Conservation (phyloP, 2,329 filamentous ascomycete genomes). For the Epichloe hybrida region DNA sequence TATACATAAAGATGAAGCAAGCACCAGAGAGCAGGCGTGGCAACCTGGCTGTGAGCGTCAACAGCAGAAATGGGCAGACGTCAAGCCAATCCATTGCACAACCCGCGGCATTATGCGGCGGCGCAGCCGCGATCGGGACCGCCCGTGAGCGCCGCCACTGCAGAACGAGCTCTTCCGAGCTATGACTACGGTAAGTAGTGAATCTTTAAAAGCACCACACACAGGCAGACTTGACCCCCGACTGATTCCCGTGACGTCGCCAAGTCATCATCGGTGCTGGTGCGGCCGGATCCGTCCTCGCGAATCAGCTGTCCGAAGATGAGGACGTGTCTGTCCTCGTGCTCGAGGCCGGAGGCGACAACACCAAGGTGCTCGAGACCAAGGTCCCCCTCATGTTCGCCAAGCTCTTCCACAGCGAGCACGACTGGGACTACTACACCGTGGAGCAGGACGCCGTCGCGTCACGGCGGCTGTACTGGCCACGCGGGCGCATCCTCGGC, state of each 20-base stretch:
- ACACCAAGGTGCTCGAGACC: constrained; percentile 8
- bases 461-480: constrained; percentile 11
- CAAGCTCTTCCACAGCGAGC: constrained; percentile 10
- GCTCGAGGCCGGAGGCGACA: constrained; percentile 9
- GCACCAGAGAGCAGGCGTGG: background rate
- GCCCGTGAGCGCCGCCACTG: constrained; percentile 3
- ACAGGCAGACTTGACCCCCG: too few relatives aligned
- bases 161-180: constrained; percentile 2
- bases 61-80: background rate
- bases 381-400: constrained; percentile 9
- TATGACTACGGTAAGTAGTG: constrained; percentile 2
- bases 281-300: constrained; percentile 17
- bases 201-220: background rate
- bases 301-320: constrained; percentile 16
- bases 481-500: constrained; percentile 12
- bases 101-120: constrained; percentile 5
- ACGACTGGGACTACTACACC: constrained; percentile 14
- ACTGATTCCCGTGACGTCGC: background rate
- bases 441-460: constrained; percentile 11
- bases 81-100: constrained; percentile 3
- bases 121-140: background rate
- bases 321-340: constrained; percentile 8
- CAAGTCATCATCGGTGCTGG: constrained; percentile 16
- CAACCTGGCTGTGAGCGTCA: too few relatives aligned
- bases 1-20: background rate